Evolutionary conservation across 2,329 filamentous ascomycete species (phyloP), one percentile per base, ranked within the genome.

Genomic region (Mollisia scopiformis): DNA sequence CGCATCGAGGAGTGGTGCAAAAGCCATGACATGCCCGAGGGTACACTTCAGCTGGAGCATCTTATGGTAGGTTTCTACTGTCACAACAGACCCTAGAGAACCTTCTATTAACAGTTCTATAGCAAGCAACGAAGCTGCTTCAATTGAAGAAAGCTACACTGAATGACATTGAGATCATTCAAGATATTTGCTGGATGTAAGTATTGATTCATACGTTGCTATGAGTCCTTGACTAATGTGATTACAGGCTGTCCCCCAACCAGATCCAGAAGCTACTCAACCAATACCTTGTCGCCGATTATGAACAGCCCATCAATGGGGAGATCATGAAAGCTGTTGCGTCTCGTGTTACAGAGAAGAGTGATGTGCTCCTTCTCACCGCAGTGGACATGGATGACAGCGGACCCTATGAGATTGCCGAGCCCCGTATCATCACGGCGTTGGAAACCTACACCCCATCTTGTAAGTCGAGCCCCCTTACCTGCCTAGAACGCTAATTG

Each of bases 271-370:
- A 99, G 81, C 86, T 99, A 33, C 84, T 99, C 68, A 99, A 99
- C 79, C 95, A 99, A 77, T 99, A 99, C 75, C 86, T 99, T 52
- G 94, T 99, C 59, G 95, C 95, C 62, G 95, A 99, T 78, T 99
- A 99, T 76, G 95, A 99, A 78, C 95, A 98, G 78, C 95, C 95
- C 37, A 99, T 99, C 78, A 98, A 99, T 72, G 95, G 94, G 74
- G 95, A 99, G 76, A 99, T 99, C 74, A 99, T 99, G 95, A 99
- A 99, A 81, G 95, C 95, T 7, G 96, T 99, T 56, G 95, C 96
- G 7, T 97, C 93, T 39, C 86, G 93, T 56, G 95, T 99, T 50
- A 98, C 94, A 1, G 95, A 99, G 80, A 99, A 99, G 88, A 96
- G 93, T 71, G 95, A 98, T 71, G 93, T 98, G 2, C 84, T 99